Base-by-base conservation (phyloP, 73 alveolate species). In the Stentor coeruleus region DNA sequence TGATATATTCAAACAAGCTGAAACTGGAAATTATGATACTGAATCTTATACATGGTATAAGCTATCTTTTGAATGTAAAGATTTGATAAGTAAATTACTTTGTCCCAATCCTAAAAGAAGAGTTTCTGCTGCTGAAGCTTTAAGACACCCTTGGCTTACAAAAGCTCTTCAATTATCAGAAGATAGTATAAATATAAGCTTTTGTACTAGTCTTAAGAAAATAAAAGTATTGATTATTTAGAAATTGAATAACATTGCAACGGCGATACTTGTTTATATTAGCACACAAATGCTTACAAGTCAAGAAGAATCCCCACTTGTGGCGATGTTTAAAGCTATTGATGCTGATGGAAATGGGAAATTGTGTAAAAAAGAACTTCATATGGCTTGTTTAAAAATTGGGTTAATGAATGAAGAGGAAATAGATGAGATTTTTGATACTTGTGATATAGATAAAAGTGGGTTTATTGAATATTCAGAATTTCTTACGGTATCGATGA, bases 21-120 rank as follows among this genome's bases (percentile, higher is more conserved):
- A 76, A 86, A 85, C 88, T 72, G 93, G 85, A 20, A 88, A 74
- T n/a, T 60, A 82, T 2, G 83, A 60, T 55, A 88, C 93, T 59
- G 37, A 81, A 37, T 58, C 87, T 38, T 59, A 35, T n/a, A 37
- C 81, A 26, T 95, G 95, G 93, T 85, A 80, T 38, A 59, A 76
- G 58, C 89, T 95, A 14, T 90, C 97, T 59, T 79, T 83, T 31
- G 93, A 86, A 26, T 93, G 96, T 33, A 95, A 82, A 74, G 93
- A 93, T 59, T 81, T 95, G 28, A 88, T 95, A 30, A 85, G 84
- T 35, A 89, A 85, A 30, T 60, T 94, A 88, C 88, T 94, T 39
- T 82, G 81, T 3, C 77, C 66, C 49, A 74, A 93, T 40, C 86
- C 88, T 6, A 75, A 81, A 42, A 86, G 83, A 81, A 83, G 99